Conservation (phyloP, 495 filamentous ascomycete genomes). For the Xylaria sp. region DNA sequence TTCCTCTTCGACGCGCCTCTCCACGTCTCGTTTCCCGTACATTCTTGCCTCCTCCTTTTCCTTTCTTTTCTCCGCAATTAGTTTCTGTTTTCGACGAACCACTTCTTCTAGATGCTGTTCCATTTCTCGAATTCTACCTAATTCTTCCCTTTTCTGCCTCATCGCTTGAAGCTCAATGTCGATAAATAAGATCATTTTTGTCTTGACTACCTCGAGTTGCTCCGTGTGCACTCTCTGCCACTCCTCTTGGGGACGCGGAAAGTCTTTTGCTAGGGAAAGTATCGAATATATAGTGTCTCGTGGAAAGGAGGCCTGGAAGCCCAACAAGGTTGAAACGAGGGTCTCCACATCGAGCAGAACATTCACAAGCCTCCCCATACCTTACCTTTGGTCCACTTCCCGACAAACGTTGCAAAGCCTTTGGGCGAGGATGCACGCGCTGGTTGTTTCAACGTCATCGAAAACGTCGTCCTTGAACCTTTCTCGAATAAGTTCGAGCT, state of each 20-base stretch:
- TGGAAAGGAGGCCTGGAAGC: neutral
- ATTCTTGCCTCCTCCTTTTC: neutral
- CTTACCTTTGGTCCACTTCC: neutral
- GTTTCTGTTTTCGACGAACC: neutral
- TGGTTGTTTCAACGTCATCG: neutral
- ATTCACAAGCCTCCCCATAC: neutral
- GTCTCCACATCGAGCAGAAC: neutral
- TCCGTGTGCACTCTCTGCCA: neutral
- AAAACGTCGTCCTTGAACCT: neutral
- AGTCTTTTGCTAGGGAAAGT: neutral
- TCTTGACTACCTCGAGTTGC: neutral
- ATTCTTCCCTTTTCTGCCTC: neutral
- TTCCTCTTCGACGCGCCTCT: neutral
- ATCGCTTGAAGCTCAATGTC: neutral
- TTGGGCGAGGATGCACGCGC: neutral
- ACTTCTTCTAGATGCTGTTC: neutral
- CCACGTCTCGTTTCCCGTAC: neutral
- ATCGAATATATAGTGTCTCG: slow-evolving; percentile 1
- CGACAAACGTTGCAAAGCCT: neutral
- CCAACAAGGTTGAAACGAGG: neutral
- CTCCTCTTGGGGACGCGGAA: neutral
- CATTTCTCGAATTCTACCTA: neutral
- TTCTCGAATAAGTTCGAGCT: neutral
- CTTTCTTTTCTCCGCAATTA: neutral
- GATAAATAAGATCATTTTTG: neutral